Evolutionary conservation across 768 basidiomycete genomes (phyloP).

Genomic region (Suillus paluster): DNA sequence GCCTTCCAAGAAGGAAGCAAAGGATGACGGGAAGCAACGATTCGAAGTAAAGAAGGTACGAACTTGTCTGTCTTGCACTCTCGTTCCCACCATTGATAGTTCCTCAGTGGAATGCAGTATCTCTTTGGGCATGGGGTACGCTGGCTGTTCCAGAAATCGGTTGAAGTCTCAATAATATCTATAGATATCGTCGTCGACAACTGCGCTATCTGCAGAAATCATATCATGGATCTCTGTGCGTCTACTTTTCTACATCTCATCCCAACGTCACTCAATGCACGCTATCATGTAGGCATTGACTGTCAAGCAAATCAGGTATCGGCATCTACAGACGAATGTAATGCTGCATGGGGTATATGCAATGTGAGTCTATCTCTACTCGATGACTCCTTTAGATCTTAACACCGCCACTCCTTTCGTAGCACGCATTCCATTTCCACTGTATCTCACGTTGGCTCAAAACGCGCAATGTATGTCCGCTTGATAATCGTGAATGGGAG

Average conservation of each 20-base stretch:
- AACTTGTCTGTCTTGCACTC: conserved; percentile 8
- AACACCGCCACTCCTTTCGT: background rate
- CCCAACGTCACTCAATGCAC: conserved; percentile 10
- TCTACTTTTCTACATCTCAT: conserved; percentile 13
- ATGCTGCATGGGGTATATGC: conserved; percentile 99
- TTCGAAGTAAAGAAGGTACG: conserved; percentile 99
- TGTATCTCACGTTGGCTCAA: conserved; percentile 99
- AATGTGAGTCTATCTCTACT: conserved; percentile 57
- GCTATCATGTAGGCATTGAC: conserved; percentile 81
- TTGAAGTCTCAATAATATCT: conserved; percentile 13
- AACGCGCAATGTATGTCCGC: conserved; percentile 92
- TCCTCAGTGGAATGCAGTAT: conserved; percentile 94
- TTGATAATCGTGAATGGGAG: conserved; percentile 98
- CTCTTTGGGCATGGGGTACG: conserved; percentile 98
- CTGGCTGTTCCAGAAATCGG: conserved; percentile 2
- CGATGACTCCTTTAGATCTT: background rate
- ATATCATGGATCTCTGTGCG: conserved; percentile 99
- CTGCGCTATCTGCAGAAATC: conserved; percentile 99
- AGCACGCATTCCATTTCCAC: conserved; percentile 99
- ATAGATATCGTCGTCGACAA: conserved; percentile 98
- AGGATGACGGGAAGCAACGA: conserved; percentile 71
- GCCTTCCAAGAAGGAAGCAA: conserved; percentile 46
- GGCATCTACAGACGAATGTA: conserved; percentile 95
- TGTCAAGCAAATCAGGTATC: conserved; percentile 99
- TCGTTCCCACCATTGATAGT: conserved; percentile 3